A percentile compares a stretch with the other conserved stretches of the same genome.
Conservation (phyloP, 176 grass and related monocot genomes). For the Aegilops sharonensis region DNA sequence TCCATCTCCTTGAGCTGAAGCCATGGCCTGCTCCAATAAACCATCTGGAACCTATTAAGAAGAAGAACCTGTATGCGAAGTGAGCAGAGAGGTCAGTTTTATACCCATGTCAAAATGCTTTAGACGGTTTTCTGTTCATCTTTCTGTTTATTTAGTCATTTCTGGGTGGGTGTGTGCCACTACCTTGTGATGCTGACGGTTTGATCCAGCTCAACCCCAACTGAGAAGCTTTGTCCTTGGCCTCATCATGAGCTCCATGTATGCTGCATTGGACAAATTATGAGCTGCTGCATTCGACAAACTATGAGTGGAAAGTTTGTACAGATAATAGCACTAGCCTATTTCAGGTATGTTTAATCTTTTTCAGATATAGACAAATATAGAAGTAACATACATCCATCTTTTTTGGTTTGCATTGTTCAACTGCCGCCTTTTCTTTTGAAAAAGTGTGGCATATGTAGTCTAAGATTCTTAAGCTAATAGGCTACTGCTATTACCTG, state of each 20-base stretch:
- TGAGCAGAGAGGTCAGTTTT: background rate
- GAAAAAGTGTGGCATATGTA: background rate
- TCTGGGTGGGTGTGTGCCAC: background rate
- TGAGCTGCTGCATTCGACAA: background rate
- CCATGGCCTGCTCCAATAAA: slow-evolving; percentile 60
- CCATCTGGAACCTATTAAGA: slow-evolving; percentile 50
- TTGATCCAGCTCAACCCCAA: slow-evolving; percentile 91
- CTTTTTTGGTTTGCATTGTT: background rate
- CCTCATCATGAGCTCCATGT: slow-evolving; percentile 86
- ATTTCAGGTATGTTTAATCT: background rate
- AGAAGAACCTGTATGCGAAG: slow-evolving; percentile 42
- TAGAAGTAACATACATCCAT: background rate
- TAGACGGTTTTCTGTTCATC: background rate
- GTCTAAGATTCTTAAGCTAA: background rate
- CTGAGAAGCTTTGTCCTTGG: slow-evolving; percentile 85
- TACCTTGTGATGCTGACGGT: slow-evolving; percentile 81
- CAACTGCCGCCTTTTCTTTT: background rate
- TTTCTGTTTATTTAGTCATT: background rate
- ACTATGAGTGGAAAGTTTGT: background rate
- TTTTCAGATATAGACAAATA: background rate
- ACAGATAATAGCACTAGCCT: background rate
- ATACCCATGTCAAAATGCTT: background rate
- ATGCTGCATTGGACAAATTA: slow-evolving; percentile 41
- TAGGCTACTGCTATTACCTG: background rate
- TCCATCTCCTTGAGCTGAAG: slow-evolving; percentile 84